Base-by-base conservation (phyloP, 305 asterid species). In the Salvia sclarea region DNA sequence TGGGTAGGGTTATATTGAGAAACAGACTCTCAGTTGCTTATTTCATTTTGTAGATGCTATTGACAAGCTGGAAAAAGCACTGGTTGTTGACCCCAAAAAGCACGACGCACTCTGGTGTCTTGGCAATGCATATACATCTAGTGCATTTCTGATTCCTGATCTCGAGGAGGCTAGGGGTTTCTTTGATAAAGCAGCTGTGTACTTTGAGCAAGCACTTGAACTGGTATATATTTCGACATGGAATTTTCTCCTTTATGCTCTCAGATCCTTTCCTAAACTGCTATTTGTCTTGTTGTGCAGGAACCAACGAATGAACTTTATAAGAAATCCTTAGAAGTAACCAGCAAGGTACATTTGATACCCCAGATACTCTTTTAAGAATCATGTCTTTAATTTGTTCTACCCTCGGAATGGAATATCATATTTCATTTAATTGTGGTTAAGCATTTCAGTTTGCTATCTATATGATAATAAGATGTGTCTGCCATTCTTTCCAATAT, bases 21-120 rank as follows among this genome's bases (percentile, higher is more conserved):
- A 38, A 43, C 12, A 69, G 61, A 8, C 48, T 53, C 20, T 22
- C 25, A 61, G 70, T 8, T 75, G 50, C 68, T 74, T 49, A 2
- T 1, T 25, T 66, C 63, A 10, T 53, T 70, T 21, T 72, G 61
- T 65, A 94, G 97, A 91, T 59, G 95, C 96, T 31, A 84, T 90
- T 62, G 90, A 90, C 2, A 91, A 87, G 84, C 86, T 94, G 78
- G 92, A 91, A 82, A 96, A 89, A 85, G 97, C 98, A 47, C 68
- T 94, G 72, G 73, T 35, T 35, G 69, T 94, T 66, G 78, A 91
- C 69, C 95, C 99, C 0, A 68, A 66, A 38, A 89, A 85, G 78
- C 93, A 85, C 20, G 99, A 94, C 55, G 83, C 94, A 0, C 79
- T 91, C 40, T 94, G 99, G 99, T 88, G 92, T 77, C 84, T 91